Conservation (phyloP, 2,329 filamentous ascomycete genomes). For the Teratosphaeria destructans region DNA sequence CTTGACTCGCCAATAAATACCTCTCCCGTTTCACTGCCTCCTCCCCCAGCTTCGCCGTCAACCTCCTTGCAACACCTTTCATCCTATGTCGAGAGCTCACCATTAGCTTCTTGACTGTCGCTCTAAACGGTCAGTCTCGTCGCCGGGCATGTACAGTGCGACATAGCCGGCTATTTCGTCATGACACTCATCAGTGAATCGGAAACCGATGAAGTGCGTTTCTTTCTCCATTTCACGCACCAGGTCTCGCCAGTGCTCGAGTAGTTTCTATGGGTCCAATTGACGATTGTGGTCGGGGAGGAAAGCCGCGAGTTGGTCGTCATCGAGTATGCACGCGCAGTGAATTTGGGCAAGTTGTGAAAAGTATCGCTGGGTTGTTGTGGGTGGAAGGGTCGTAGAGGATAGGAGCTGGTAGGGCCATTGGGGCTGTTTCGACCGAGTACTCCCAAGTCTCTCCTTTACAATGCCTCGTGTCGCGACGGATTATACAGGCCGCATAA, state of each 20-base stretch:
- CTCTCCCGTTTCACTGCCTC: constrained; percentile 42
- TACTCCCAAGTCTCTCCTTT: too few species aligned
- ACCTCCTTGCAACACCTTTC: constrained; percentile 40
- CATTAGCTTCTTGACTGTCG: constrained; percentile 48
- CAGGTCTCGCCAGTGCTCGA: constrained; percentile 42
- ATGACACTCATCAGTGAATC: constrained; percentile 7
- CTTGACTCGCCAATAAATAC: constrained; percentile 43
- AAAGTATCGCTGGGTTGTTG: constrained; percentile 35
- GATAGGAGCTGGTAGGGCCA: constrained; percentile 10
- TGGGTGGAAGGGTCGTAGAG: constrained; percentile 26
- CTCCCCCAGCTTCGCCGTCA: constrained; percentile 47
- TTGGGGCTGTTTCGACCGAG: background rate
- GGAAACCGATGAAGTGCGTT: constrained; percentile 39
- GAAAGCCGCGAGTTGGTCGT: constrained; percentile 48
- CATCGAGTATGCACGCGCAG: constrained; percentile 48
- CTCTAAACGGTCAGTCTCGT: constrained; percentile 48
- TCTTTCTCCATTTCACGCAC: constrained; percentile 39
- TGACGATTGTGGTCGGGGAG: constrained; percentile 32
- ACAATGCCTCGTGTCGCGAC: too few species aligned
- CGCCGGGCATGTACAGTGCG: constrained; percentile 42
- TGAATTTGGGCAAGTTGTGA: constrained; percentile 50
- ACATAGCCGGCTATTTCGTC: constrained; percentile 46
- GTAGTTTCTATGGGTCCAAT: constrained; percentile 35
- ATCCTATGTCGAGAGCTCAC: constrained; percentile 43
- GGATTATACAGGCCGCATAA: too few species aligned